These are phyloP conservation scores for Zymoseptoria passerinii DNA, from an alignment of 2,329 filamentous ascomycete genomes.

Conservation along the genomic window DNA sequence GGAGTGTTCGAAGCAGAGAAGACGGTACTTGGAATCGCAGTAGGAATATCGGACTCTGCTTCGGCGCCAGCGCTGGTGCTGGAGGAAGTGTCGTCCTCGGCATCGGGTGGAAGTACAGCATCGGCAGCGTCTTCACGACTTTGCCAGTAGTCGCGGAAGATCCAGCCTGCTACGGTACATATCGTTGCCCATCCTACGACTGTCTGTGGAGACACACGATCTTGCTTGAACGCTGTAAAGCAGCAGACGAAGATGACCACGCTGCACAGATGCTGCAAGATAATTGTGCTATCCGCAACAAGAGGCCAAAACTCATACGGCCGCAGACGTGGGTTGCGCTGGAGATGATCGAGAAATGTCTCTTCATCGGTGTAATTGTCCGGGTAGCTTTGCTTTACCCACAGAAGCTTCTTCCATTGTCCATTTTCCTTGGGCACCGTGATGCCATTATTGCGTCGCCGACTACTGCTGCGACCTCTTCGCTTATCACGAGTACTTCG, in stretches of 20 bases:
- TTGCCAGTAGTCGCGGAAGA: conserved; percentile 87
- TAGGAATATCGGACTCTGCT: background rate
- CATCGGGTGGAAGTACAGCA: conserved; percentile 5
- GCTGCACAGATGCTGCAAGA: conserved; percentile 92
- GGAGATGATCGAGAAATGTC: conserved; percentile 91
- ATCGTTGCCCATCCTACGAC: conserved; percentile 79
- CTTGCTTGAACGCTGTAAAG: conserved; percentile 82
- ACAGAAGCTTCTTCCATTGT: conserved; percentile 90
- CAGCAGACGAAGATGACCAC: conserved; percentile 91
- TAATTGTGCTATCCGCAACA: conserved; percentile 88
- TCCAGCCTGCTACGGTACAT: conserved; percentile 78
- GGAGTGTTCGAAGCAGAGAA: background rate
- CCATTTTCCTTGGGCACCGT: conserved; percentile 29
- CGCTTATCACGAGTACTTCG: conserved; percentile 38
- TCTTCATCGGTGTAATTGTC: conserved; percentile 98
- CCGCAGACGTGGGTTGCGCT: conserved; percentile 84
- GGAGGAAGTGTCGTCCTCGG: background rate
- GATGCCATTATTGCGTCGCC: conserved; percentile 47
- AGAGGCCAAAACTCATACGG: conserved; percentile 98
- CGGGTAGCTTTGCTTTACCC: conserved; percentile 97
- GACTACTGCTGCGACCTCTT: conserved; percentile 55
- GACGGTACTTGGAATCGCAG: background rate
- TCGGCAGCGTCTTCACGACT: conserved; percentile 51
- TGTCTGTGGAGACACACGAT: conserved; percentile 80
- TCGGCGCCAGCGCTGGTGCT: background rate